Evolutionary conservation across 768 basidiomycete genomes (phyloP).

Genomic region (Termitomyces eurrhizus): DNA sequence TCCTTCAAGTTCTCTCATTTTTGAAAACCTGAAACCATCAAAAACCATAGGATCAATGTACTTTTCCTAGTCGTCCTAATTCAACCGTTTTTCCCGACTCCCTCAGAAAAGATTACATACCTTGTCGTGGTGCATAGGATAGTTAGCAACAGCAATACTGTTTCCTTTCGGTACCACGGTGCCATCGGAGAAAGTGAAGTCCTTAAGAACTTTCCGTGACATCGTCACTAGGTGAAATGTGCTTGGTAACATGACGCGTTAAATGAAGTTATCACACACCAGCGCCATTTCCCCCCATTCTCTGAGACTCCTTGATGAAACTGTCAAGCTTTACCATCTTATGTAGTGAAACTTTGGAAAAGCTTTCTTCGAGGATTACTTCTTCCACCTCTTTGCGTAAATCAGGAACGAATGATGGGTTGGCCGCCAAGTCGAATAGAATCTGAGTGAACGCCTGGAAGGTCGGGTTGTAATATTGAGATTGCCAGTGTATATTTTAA

Average conservation of each 20-base stretch:
- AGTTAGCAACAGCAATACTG: slow-evolving; percentile 24
- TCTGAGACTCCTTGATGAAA: slow-evolving; percentile 37
- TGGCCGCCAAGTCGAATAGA: slow-evolving; percentile 30
- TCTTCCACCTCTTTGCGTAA: slow-evolving; percentile 37
- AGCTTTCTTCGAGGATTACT: background rate
- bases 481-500: background rate
- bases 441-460: slow-evolving; percentile 34
- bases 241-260: background rate
- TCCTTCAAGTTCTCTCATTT: slow-evolving; percentile 21
- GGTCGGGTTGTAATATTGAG: too few relatives aligned
- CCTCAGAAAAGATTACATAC: slow-evolving; percentile 2
- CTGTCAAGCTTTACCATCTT: slow-evolving; percentile 40
- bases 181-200: slow-evolving; percentile 42
- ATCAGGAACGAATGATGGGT: slow-evolving; percentile 26
- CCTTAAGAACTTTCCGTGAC: slow-evolving; percentile 28
- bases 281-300: slow-evolving; percentile 24
- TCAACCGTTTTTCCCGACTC: background rate
- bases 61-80: slow-evolving; percentile 9
- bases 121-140: slow-evolving; percentile 27
- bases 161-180: slow-evolving; percentile 33
- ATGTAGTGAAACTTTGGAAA: slow-evolving; percentile 8
- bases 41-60: slow-evolving; percentile 23
- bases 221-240: slow-evolving; percentile 13
- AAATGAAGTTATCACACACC: slow-evolving; percentile 15
- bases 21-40: slow-evolving; percentile 35